A percentile compares a stretch with the other conserved stretches of the same genome.
Conservation (phyloP, 768 basidiomycete species). For the Macrolepiota dolichaula region DNA sequence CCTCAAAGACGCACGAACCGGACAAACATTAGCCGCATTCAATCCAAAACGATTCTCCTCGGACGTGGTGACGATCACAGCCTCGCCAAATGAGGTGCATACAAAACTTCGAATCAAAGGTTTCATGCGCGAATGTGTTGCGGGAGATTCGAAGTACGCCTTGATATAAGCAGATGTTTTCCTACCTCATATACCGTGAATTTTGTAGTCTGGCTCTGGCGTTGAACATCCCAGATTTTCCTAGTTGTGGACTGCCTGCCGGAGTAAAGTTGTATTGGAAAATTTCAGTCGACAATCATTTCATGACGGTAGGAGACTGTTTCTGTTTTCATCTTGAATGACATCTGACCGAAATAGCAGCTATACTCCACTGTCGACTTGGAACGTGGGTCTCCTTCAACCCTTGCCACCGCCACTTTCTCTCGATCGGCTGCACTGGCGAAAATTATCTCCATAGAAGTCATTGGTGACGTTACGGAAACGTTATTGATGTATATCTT, state of each 20-base stretch:
- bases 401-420: background rate
- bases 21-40: background rate
- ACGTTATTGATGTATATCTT: background rate
- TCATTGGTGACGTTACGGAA: background rate
- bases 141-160: too few species aligned
- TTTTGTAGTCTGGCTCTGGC: too few species aligned
- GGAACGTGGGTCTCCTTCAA: background rate
- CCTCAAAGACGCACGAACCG: background rate
- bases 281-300: background rate
- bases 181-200: too few species aligned
- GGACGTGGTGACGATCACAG: background rate
- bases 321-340: background rate
- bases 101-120: background rate
- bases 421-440: background rate
- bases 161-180: too few species aligned
- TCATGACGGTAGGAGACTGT: background rate
- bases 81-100: background rate
- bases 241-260: background rate
- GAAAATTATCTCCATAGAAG: background rate
- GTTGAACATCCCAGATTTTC: background rate
- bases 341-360: background rate
- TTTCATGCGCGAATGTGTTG: too few species aligned
- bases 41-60: background rate
- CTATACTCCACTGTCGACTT: background rate
- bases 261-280: background rate